Conservation (phyloP, 2,329 filamentous ascomycete genomes). For the Fusarium metavorans region DNA sequence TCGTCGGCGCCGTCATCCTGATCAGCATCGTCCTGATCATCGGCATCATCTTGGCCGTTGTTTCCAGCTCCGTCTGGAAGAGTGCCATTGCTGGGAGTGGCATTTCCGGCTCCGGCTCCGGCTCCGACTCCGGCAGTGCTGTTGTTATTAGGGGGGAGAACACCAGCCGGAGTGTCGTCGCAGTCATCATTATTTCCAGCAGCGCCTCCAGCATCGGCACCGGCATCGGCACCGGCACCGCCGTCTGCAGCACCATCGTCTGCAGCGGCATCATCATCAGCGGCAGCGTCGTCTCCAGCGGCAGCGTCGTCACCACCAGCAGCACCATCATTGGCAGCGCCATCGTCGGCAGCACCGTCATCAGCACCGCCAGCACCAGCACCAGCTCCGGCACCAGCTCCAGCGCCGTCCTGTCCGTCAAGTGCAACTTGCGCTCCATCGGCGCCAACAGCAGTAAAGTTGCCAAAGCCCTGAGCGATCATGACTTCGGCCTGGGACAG, state of each 20-base stretch:
- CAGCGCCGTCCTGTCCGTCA: constrained; percentile 50
- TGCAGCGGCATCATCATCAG: neutral
- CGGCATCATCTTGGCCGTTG: neutral
- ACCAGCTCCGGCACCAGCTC: constrained; percentile 9
- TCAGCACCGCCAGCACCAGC: neutral
- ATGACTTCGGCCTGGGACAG: constrained; percentile 75
- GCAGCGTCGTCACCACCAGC: neutral
- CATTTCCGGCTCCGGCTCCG: neutral
- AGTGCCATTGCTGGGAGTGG: neutral
- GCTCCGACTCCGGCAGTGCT: neutral
- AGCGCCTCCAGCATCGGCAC: constrained; percentile 34
- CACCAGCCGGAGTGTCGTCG: neutral
- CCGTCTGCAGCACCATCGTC: neutral
- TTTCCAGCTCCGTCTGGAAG: neutral
- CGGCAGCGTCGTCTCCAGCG: neutral
- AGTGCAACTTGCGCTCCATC: constrained; percentile 48
- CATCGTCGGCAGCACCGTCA: neutral
- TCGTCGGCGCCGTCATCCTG: neutral
- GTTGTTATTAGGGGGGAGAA: constrained; percentile 1
- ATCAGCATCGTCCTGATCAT: neutral
- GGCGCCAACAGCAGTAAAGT: constrained; percentile 62
- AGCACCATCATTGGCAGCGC: neutral
- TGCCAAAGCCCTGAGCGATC: constrained; percentile 70
- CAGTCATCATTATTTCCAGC: constrained; percentile 28
- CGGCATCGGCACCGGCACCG: constrained; percentile 36